phyloP scores from a whole-genome alignment of 371 early-diverging fungal species.

The Apophysomyces variabilis region DNA sequence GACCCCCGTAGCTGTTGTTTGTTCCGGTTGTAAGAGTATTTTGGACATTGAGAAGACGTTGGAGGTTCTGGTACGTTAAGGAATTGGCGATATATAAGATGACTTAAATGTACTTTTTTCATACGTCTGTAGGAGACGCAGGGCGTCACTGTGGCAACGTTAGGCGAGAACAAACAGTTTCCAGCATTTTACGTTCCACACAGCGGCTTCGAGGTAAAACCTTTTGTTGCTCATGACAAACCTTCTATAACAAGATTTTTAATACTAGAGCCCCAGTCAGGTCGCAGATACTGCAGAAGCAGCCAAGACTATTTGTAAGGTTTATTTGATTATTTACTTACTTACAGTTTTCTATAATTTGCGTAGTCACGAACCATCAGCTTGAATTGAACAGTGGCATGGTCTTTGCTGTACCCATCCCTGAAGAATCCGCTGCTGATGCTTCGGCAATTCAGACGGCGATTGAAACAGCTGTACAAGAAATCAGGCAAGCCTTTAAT shows the following conservation, averaged over 20 bases:
- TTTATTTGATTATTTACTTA: neutral
- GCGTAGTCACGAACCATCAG: conserved; percentile 65
- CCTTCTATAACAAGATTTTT: neutral
- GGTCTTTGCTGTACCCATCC: conserved; percentile 92
- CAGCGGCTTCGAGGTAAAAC: conserved; percentile 68
- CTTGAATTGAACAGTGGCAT: conserved; percentile 78
- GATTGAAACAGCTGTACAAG: conserved; percentile 72
- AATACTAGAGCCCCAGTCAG: conserved; percentile 63
- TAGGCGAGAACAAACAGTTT: conserved; percentile 67
- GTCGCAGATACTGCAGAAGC: conserved; percentile 63
- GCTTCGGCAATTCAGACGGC: conserved; percentile 67
- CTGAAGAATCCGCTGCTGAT: conserved; percentile 68
- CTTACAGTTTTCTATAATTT: neutral
- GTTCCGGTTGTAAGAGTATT: conserved; percentile 94
- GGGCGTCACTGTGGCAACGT: conserved; percentile 89
- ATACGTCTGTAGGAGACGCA: conserved; percentile 72
- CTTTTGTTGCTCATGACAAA: neutral
- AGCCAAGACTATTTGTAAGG: conserved; percentile 67
- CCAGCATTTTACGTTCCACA: conserved; percentile 91
- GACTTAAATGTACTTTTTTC: too few species aligned
- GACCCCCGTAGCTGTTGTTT: conserved; percentile 92
- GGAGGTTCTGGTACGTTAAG: conserved; percentile 69
- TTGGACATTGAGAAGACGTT: conserved; percentile 90
- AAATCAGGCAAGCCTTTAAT: conserved; percentile 55
- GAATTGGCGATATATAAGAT: neutral